Percentiles rank a stretch among this genome's conserved stretches.
These are phyloP conservation scores for Scalesia atractyloides DNA, from an alignment of 129 eudicot genomes.

Conservation along the genomic window DNA sequence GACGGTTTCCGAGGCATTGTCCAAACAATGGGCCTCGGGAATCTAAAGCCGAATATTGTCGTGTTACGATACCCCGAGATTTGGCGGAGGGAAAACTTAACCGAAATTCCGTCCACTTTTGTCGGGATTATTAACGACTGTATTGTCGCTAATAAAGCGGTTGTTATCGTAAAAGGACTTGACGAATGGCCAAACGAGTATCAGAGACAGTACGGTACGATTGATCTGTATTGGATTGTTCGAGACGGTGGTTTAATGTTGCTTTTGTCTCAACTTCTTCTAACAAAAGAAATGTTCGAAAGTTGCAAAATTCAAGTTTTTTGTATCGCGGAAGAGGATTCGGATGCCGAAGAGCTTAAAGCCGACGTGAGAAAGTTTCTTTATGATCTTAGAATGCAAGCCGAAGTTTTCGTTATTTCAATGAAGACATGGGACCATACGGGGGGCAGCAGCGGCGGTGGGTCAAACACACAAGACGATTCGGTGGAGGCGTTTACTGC, in stretches of 20 bases:
- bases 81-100: slow-evolving; percentile 92
- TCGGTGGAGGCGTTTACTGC: slow-evolving; percentile 76
- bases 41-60: slow-evolving; percentile 94
- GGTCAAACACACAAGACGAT: slow-evolving; percentile 69
- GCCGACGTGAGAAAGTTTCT: slow-evolving; percentile 95
- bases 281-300: slow-evolving; percentile 93
- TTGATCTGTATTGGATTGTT: slow-evolving; percentile 96
- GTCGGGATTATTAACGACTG: slow-evolving; percentile 96
- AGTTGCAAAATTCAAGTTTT: slow-evolving; percentile 96
- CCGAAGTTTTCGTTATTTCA: slow-evolving; percentile 90
- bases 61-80: slow-evolving; percentile 97
- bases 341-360: slow-evolving; percentile 88
- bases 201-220: slow-evolving; percentile 89
- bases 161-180: slow-evolving; percentile 94
- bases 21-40: slow-evolving; percentile 99
- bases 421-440: slow-evolving; percentile 88
- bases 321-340: slow-evolving; percentile 95
- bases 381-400: slow-evolving; percentile 95
- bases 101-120: slow-evolving; percentile 90
- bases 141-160: slow-evolving; percentile 98
- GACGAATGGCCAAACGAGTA: slow-evolving; percentile 99
- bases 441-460: slow-evolving; percentile 24
- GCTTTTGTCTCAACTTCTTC: slow-evolving; percentile 93
- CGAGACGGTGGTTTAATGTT: slow-evolving; percentile 98
- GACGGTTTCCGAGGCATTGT: slow-evolving; percentile 90